These are phyloP conservation scores for Porcisia deanei DNA, from an alignment of 208 protist genomes.

Conservation along the genomic window DNA sequence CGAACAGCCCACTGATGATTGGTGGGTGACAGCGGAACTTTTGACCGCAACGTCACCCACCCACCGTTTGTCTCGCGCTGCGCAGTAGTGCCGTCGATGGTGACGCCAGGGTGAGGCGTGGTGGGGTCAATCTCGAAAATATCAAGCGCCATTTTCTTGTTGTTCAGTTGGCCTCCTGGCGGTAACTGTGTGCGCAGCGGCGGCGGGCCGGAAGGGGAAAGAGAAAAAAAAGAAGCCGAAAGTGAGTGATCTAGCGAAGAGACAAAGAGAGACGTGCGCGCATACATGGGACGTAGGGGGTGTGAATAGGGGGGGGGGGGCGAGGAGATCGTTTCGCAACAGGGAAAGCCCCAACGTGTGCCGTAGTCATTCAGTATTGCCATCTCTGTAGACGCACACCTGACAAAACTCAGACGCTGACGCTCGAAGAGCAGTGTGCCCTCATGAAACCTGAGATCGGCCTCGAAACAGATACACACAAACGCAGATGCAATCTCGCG, in stretches of 20 bases:
- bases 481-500: too few relatives aligned
- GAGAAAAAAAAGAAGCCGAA: not conserved
- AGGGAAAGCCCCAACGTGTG: too few relatives aligned
- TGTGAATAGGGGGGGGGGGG: not conserved
- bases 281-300: not conserved
- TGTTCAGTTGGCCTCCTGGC: not conserved
- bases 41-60: constrained; percentile 90
- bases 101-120: constrained; percentile 86
- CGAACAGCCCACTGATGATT: constrained; percentile 90
- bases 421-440: too few relatives aligned
- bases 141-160: constrained; percentile 65
- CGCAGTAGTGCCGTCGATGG: constrained; percentile 60
- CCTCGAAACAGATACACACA: too few relatives aligned
- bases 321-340: too few relatives aligned
- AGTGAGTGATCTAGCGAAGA: not conserved
- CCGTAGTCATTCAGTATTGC: too few relatives aligned
- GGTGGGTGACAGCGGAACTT: constrained; percentile 53
- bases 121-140: constrained; percentile 81
- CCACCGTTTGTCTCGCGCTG: constrained; percentile 88
- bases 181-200: too few relatives aligned
- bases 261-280: not conserved
- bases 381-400: too few relatives aligned
- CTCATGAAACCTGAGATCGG: too few relatives aligned
- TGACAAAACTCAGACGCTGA: too few relatives aligned
- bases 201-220: too few relatives aligned